A percentile compares a stretch with the other conserved stretches of the same genome.
Evolutionary conservation across 345 rosid species (phyloP).

Genomic region (Linum trigynum): DNA sequence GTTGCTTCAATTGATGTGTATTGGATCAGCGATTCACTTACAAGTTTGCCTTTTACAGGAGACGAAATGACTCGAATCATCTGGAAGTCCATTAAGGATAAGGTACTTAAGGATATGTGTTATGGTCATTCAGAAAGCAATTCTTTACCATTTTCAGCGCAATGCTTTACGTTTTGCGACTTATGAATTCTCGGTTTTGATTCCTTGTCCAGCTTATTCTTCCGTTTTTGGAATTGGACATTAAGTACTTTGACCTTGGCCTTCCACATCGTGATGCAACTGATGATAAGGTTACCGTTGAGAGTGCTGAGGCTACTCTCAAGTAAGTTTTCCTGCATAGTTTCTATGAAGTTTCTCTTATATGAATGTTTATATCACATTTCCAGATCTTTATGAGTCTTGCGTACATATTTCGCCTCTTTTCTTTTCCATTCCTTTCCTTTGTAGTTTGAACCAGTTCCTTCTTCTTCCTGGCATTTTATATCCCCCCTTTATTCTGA

Average conservation of each 20-base stretch:
- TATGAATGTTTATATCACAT: neutral
- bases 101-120: conserved; percentile 37
- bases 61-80: conserved; percentile 97
- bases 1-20: conserved; percentile 3
- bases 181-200: neutral
- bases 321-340: conserved; percentile 29
- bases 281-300: conserved; percentile 49
- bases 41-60: conserved; percentile 31
- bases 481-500: too few relatives aligned
- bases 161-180: neutral
- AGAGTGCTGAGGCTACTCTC: conserved; percentile 69
- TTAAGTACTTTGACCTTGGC: conserved; percentile 65
- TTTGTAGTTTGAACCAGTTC: neutral
- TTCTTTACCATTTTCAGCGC: neutral
- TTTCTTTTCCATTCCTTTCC: neutral
- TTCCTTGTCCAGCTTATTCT: conserved; percentile 60
- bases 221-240: conserved; percentile 70
- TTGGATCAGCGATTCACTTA: neutral
- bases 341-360: neutral
- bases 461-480: neutral
- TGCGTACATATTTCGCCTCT: neutral
- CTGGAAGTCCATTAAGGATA: conserved; percentile 92
- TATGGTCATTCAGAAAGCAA: neutral
- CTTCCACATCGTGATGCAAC: conserved; percentile 58
- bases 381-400: too few relatives aligned